A percentile compares a stretch with the other conserved stretches of the same genome.
Conservation (phyloP, 495 filamentous ascomycete genomes). For the Xanthoparmelia taractica region DNA sequence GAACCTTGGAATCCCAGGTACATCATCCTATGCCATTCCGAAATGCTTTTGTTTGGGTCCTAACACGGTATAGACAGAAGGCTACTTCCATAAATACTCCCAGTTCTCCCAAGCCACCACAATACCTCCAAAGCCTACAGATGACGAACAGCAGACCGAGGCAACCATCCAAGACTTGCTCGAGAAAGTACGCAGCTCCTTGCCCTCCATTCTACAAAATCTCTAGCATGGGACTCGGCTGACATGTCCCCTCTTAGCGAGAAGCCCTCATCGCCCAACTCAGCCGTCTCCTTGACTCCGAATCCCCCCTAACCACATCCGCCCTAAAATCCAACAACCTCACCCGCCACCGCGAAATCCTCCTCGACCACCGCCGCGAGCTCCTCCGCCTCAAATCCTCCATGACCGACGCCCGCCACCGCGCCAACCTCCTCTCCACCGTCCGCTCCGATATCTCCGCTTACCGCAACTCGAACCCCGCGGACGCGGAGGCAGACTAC, state of each 20-base stretch:
- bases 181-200: slow-evolving; percentile 49
- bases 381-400: slow-evolving; percentile 59
- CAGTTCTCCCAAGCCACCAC: slow-evolving; percentile 80
- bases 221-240: slow-evolving; percentile 12
- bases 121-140: slow-evolving; percentile 72
- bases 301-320: slow-evolving; percentile 79
- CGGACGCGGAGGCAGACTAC: slow-evolving; percentile 80
- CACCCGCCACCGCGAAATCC: slow-evolving; percentile 81
- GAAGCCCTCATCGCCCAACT: slow-evolving; percentile 77
- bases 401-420: slow-evolving; percentile 68
- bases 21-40: slow-evolving; percentile 1
- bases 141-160: slow-evolving; percentile 77
- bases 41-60: neutral
- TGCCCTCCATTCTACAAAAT: neutral
- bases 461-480: slow-evolving; percentile 75
- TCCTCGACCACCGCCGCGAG: slow-evolving; percentile 79
- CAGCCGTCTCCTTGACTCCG: slow-evolving; percentile 83
- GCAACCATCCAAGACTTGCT: slow-evolving; percentile 77
- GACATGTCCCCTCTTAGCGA: slow-evolving; percentile 46
- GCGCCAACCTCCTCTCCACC: slow-evolving; percentile 82
- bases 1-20: slow-evolving; percentile 89
- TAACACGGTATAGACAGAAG: slow-evolving; percentile 61
- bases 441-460: slow-evolving; percentile 87
- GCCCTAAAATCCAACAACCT: slow-evolving; percentile 94
- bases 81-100: slow-evolving; percentile 88